A percentile compares a stretch with the other conserved stretches of the same genome.
Conservation (phyloP, 2,329 filamentous ascomycete species). For the Hypoxylon sp. region DNA sequence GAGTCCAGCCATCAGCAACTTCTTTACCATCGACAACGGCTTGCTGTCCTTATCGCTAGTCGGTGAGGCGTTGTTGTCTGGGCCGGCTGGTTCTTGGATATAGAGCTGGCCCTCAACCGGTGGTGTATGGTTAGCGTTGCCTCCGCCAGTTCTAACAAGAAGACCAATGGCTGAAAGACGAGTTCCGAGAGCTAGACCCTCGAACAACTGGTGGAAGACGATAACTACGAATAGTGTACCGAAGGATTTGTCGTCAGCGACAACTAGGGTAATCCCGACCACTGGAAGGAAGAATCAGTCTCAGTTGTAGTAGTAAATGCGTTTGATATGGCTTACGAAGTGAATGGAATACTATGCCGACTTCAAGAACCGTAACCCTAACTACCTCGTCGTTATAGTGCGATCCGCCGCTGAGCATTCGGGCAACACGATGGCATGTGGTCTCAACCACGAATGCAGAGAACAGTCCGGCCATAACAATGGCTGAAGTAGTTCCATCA, state of each 20-base stretch:
- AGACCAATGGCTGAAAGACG: conserved; percentile 73
- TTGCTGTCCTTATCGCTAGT: conserved; percentile 10
- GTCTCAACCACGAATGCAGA: conserved; percentile 81
- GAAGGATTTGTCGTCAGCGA: conserved; percentile 70
- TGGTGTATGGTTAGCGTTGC: neutral
- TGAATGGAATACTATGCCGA: conserved; percentile 82
- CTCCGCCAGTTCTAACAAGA: conserved; percentile 23
- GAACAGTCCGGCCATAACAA: conserved; percentile 82
- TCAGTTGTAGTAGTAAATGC: neutral
- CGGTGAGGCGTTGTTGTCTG: neutral
- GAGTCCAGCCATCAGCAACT: conserved; percentile 72
- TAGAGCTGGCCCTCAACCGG: conserved; percentile 3
- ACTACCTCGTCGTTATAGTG: conserved; percentile 57
- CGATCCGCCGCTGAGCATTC: conserved; percentile 45
- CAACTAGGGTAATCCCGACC: conserved; percentile 75
- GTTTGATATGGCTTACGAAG: conserved; percentile 65
- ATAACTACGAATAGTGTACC: conserved; percentile 75
- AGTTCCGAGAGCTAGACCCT: conserved; percentile 80
- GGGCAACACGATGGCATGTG: conserved; percentile 71
- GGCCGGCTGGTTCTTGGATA: neutral
- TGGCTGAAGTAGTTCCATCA: conserved; percentile 77
- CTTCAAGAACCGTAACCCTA: conserved; percentile 78
- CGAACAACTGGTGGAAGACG: conserved; percentile 84
- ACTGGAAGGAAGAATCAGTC: conserved; percentile 58
- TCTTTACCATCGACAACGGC: conserved; percentile 61